These are phyloP conservation scores for Cydonia oblonga DNA, from an alignment of 331 rosid species.

Conservation along the genomic window DNA sequence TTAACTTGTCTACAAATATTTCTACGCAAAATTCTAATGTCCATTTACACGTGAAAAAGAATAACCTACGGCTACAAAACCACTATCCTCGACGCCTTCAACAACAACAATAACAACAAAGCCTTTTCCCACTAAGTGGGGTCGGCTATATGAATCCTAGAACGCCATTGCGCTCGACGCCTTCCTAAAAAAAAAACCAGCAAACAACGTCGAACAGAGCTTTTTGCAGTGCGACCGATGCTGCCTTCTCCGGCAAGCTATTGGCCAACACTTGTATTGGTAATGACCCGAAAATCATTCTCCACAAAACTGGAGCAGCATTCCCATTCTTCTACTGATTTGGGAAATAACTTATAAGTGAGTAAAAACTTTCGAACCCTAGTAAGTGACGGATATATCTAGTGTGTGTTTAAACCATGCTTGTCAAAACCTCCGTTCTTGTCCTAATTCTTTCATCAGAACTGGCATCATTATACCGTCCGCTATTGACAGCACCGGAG, in stretches of 20 bases:
- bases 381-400: no score
- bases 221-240: no score
- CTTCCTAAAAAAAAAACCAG: no score
- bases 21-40: not conserved
- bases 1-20: no score
- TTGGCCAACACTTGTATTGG: no score
- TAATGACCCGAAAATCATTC: slow-evolving; percentile 4
- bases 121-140: no score
- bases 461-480: slow-evolving; percentile 31
- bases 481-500: slow-evolving; percentile 24
- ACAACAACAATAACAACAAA: no score
- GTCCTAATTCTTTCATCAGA: slow-evolving; percentile 35
- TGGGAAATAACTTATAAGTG: not conserved
- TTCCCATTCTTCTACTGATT: slow-evolving; percentile 2
- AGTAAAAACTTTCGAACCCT: not conserved
- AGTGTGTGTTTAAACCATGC: slow-evolving; percentile 34
- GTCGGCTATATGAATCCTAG: no score
- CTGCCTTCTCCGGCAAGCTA: no score
- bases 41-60: slow-evolving; percentile 5
- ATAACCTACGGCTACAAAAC: slow-evolving; percentile 31
- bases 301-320: slow-evolving; percentile 7
- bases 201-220: no score
- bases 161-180: no score
- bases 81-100: not conserved
- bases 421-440: slow-evolving; percentile 52